Conservation (phyloP, 2,329 filamentous ascomycete species). For the Xylariaceae sp. region DNA sequence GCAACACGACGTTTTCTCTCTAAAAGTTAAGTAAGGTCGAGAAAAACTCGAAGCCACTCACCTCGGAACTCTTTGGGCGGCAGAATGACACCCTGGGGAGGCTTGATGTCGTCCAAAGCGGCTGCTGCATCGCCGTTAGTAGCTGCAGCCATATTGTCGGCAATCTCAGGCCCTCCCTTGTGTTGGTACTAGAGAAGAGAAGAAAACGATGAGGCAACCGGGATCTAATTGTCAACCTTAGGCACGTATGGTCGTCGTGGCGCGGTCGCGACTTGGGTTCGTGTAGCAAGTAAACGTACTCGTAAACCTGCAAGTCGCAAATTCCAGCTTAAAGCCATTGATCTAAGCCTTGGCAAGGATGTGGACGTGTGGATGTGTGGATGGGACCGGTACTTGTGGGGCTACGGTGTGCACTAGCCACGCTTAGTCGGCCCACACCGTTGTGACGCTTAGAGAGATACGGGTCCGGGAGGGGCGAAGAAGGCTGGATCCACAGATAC, state of each 20-base stretch:
- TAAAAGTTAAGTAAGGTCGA: neutral
- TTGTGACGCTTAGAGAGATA: neutral
- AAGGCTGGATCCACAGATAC: neutral
- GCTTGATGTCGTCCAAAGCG: constrained; percentile 63
- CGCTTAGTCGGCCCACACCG: neutral
- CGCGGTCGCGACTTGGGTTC: constrained; percentile 24
- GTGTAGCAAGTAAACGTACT: constrained; percentile 11
- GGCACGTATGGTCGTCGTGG: constrained; percentile 12
- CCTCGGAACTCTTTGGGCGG: constrained; percentile 83
- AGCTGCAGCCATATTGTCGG: constrained; percentile 36
- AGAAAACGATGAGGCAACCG: neutral
- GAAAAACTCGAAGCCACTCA: constrained; percentile 21
- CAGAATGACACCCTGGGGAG: constrained; percentile 76
- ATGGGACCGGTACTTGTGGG: neutral
- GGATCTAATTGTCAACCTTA: constrained; percentile 4
- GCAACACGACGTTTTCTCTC: neutral
- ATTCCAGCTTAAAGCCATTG: neutral
- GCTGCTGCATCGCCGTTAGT: constrained; percentile 50
- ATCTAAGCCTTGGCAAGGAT: neutral
- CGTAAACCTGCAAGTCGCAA: constrained; percentile 11
- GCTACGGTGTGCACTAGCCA: neutral
- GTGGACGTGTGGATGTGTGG: neutral
- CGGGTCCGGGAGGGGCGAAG: no score
- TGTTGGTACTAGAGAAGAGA: constrained; percentile 12
- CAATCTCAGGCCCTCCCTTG: constrained; percentile 27